These are phyloP conservation scores for Conticribra guillardii DNA, from an alignment of 108 stramenopile species.

Conservation along the genomic window DNA sequence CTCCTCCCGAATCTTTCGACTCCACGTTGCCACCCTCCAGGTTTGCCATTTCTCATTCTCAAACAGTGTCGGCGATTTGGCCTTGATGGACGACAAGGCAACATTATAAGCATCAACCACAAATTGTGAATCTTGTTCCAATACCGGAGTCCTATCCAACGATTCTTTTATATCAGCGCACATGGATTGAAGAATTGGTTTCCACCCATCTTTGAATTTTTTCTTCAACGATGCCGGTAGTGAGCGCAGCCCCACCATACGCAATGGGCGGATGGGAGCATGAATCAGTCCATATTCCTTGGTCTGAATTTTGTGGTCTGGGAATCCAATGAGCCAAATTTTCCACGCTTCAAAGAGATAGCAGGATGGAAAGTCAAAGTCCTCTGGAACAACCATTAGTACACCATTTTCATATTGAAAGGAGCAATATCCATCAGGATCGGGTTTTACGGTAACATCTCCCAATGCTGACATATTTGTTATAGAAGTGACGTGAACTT, in stretches of 20 bases:
- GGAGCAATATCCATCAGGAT: slow-evolving; percentile 23
- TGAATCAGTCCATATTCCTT: slow-evolving; percentile 21
- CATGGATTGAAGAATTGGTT: slow-evolving; percentile 37
- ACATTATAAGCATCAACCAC: slow-evolving; percentile 8
- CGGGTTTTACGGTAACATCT: slow-evolving; percentile 1
- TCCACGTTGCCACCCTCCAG: slow-evolving; percentile 35
- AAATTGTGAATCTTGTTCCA: slow-evolving; percentile 6
- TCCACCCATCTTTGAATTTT: slow-evolving; percentile 44
- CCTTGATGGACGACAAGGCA: slow-evolving; percentile 8
- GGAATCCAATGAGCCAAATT: slow-evolving; percentile 36
- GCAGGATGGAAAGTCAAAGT: slow-evolving; percentile 28
- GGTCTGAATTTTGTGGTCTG: slow-evolving; percentile 26
- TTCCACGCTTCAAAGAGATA: slow-evolving; percentile 26
- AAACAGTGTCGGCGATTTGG: slow-evolving; percentile 17
- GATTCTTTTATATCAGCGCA: slow-evolving; percentile 11
- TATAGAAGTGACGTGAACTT: neutral
- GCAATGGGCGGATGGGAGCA: slow-evolving; percentile 30
- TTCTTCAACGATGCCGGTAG: slow-evolving; percentile 29
- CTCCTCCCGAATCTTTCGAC: slow-evolving; percentile 25
- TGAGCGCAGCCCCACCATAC: slow-evolving; percentile 6
- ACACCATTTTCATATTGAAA: slow-evolving; percentile 14
- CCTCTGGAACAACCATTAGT: slow-evolving; percentile 24
- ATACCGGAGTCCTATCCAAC: slow-evolving; percentile 10
- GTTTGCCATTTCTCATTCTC: slow-evolving; percentile 13
- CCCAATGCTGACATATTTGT: neutral